phyloP scores from a whole-genome alignment of 1,284 basidiomycete genomes.

The Cryptococcus maquisensis region DNA sequence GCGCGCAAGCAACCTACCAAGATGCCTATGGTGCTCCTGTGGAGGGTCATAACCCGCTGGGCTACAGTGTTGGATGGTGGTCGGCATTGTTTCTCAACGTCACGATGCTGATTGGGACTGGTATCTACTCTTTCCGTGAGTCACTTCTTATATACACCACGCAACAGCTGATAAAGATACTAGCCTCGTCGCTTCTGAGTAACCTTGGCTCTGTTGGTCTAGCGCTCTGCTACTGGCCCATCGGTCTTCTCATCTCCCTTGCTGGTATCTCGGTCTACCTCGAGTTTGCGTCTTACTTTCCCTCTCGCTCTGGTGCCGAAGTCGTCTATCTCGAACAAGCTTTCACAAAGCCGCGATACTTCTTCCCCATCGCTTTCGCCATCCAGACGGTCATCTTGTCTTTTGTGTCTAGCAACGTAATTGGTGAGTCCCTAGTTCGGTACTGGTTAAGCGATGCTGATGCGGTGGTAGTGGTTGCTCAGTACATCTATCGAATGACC shows the following conservation, averaged over 20 bases:
- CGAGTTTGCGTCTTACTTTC: constrained; percentile 23
- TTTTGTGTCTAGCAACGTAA: constrained; percentile 21
- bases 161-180: neutral
- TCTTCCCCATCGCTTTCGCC: constrained; percentile 23
- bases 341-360: constrained; percentile 19
- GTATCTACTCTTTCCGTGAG: constrained; percentile 22
- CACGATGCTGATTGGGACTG: constrained; percentile 21
- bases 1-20: constrained; percentile 10
- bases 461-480: neutral
- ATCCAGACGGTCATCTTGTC: constrained; percentile 7
- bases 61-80: constrained; percentile 12
- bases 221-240: constrained; percentile 25
- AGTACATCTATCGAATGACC: constrained; percentile 20
- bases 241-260: constrained; percentile 21
- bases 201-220: constrained; percentile 22
- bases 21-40: constrained; percentile 17
- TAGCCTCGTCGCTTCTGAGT: constrained; percentile 14
- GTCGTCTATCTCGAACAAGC: constrained; percentile 35
- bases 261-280: constrained; percentile 25
- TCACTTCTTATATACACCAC: neutral
- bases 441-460: neutral
- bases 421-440: constrained; percentile 8
- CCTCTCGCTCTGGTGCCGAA: constrained; percentile 14
- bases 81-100: constrained; percentile 13
- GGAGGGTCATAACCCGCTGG: constrained; percentile 15